phyloP scores from a whole-genome alignment of 176 grass and related monocot species.

The Alopecurus myosuroides region DNA sequence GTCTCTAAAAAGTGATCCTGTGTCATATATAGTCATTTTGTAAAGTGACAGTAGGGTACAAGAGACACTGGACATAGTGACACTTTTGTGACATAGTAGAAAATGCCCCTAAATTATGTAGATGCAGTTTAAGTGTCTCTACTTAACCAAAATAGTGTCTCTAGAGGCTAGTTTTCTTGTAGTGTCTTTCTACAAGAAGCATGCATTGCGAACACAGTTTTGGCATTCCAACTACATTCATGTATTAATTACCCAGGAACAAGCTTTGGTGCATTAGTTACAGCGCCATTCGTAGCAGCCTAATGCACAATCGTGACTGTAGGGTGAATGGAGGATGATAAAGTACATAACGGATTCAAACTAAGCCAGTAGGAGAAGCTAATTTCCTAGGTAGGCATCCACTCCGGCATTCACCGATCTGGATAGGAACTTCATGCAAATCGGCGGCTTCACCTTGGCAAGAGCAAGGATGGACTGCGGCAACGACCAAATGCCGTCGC shows the following conservation, averaged over 20 bases:
- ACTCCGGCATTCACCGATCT: constrained; percentile 37
- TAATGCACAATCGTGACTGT: neutral
- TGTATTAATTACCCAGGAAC: neutral
- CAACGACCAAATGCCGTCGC: constrained; percentile 45
- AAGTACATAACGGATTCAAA: neutral
- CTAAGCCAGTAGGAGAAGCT: neutral
- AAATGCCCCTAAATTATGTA: too few relatives aligned
- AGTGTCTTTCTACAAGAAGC: too few relatives aligned
- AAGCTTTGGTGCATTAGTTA: neutral
- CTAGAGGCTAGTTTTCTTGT: too few relatives aligned
- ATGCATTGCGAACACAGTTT: neutral
- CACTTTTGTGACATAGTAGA: too few relatives aligned
- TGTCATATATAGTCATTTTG: too few relatives aligned
- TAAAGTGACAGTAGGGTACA: too few relatives aligned
- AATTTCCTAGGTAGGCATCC: constrained; percentile 30
- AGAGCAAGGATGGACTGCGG: constrained; percentile 39
- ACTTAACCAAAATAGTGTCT: too few relatives aligned
- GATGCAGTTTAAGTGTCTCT: too few relatives aligned
- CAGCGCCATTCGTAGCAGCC: neutral
- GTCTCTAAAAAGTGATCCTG: too few relatives aligned
- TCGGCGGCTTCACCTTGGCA: constrained; percentile 50
- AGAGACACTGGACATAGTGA: too few relatives aligned
- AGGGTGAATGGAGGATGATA: neutral
- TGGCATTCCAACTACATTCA: neutral
- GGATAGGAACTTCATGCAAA: constrained; percentile 58